Percentiles rank a stretch among this genome's conserved stretches.
Evolutionary conservation across 345 rosid species (phyloP).

Genomic region (Boechera divaricarpa): DNA sequence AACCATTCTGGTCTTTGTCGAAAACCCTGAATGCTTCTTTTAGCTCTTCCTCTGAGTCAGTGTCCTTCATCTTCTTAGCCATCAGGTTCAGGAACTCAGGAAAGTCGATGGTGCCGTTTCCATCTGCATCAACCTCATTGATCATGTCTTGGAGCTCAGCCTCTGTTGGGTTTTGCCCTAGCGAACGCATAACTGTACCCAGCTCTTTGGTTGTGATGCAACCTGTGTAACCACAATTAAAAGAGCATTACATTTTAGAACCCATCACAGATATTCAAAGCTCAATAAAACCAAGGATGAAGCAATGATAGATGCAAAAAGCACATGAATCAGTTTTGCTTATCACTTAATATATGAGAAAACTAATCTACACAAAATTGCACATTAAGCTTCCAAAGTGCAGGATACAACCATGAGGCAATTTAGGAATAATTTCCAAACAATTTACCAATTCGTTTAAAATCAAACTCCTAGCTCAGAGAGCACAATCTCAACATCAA

Average conservation of each 20-base stretch:
- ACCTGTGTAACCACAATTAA: conserved; percentile 22
- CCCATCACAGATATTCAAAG: background rate
- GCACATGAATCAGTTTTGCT: background rate
- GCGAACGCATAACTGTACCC: conserved; percentile 60
- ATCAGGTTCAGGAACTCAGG: conserved; percentile 60
- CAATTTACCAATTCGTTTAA: background rate
- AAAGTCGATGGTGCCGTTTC: conserved; percentile 58
- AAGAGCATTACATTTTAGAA: background rate
- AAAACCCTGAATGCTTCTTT: conserved; percentile 51
- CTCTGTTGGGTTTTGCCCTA: conserved; percentile 64
- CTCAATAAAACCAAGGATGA: background rate
- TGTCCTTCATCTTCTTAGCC: conserved; percentile 57
- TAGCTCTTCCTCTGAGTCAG: conserved; percentile 56
- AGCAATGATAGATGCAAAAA: conserved; percentile 10
- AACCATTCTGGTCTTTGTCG: conserved; percentile 62
- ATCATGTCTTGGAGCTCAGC: conserved; percentile 64
- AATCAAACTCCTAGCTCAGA: background rate
- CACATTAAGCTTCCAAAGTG: background rate
- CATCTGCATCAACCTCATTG: conserved; percentile 62
- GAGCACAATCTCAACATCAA: background rate
- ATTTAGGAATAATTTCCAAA: background rate
- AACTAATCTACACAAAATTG: conserved; percentile 3
- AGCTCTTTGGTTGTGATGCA: conserved; percentile 63
- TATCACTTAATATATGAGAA: background rate
- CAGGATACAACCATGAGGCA: background rate